Conservation (phyloP, 768 basidiomycete species). For the Trametes coccinea region DNA sequence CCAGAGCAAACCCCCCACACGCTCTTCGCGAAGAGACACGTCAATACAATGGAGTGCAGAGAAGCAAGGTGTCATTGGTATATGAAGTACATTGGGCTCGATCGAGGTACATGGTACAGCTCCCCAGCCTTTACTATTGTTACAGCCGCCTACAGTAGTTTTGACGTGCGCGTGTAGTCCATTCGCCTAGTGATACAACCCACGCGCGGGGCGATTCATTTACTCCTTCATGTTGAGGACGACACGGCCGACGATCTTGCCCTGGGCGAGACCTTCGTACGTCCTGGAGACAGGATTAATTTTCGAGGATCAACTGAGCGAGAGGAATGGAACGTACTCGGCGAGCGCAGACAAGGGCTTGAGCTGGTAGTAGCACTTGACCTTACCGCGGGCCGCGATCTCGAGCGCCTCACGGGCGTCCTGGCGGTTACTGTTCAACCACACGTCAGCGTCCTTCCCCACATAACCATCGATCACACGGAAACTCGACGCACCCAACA, state of each 20-base stretch:
- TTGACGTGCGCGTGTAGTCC: neutral
- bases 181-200: neutral
- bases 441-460: constrained; percentile 17
- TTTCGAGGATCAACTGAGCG: neutral
- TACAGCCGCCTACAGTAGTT: neutral
- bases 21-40: too few species aligned
- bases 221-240: constrained; percentile 42
- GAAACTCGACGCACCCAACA: constrained; percentile 33
- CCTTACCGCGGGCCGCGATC: constrained; percentile 69
- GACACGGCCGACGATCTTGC: constrained; percentile 51
- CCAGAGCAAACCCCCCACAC: too few species aligned
- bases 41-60: too few species aligned
- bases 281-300: constrained; percentile 28
- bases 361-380: constrained; percentile 56
- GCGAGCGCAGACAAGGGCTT: constrained; percentile 53
- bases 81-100: neutral
- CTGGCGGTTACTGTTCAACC: constrained; percentile 71
- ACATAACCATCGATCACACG: constrained; percentile 19
- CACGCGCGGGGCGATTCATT: neutral
- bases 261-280: constrained; percentile 42
- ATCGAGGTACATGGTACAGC: neutral
- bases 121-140: neutral
- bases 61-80: neutral
- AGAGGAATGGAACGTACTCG: constrained; percentile 41
- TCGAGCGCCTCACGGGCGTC: constrained; percentile 81